Base-by-base conservation (phyloP, 2,329 filamentous ascomycete species). In the Paracorniculantispora psalliotae region DNA sequence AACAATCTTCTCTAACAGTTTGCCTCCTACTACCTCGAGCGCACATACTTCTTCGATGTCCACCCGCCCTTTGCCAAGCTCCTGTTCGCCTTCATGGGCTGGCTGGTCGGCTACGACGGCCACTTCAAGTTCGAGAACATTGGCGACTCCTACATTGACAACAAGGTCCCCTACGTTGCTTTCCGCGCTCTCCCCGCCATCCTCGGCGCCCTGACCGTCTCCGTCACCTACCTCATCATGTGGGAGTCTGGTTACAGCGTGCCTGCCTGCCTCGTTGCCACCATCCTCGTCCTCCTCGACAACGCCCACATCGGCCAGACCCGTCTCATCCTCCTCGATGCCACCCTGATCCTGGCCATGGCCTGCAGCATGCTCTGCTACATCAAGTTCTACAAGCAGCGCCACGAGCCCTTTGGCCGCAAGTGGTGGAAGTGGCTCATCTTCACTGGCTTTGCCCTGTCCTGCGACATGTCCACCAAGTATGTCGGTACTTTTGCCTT, bases 391-490 rank as follows among this genome's bases (percentile, higher is more conserved):
- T 97, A 97, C 81, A 99, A 97, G 82, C 80, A 93, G 66, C 85
- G 94, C 66, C 92, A 97, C 68, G 82, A 87, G 64, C 83, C 94
- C 3, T 99, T 99, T 73, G 86, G 89, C 61, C 85, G 92, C 62
- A 97, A 99, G 77, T 99, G 94, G 94, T 99, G 94, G 94, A 99
- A 99, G 76, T 99, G 94, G 94, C 84, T 99, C 61, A 85, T 99
- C 63, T 77, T 97, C 67, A 99, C 94, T 8, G 94, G 94, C 61
- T 93, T 99, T 72, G 88, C 88, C 61, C 83, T 99, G 71, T 97
- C 92, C 71, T 97, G 93, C 72, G 94, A 97, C 71, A 97, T 99
- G 68, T 97, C 94, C 58, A 96, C 91, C 73, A 99, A 99, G 79
- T 99, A 99, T 66, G 92, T 99, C 60, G 94, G 94, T 67, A 81